phyloP scores from a whole-genome alignment of 2,329 filamentous ascomycete species.

The Aspergillus udagawae region DNA sequence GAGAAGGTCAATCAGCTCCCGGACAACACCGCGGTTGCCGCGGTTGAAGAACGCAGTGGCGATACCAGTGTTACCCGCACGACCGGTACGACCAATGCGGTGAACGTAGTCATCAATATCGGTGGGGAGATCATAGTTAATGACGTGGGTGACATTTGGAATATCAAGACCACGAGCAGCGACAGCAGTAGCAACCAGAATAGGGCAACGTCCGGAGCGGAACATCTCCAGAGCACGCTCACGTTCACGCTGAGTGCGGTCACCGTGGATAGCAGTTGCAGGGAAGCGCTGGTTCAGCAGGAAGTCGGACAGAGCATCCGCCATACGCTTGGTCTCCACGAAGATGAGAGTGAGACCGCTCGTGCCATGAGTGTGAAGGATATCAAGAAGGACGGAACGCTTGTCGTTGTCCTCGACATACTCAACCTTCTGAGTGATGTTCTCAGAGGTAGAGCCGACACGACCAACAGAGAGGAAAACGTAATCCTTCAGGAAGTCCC shows the following conservation, averaged over 20 bases:
- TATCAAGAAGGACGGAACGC: slow-evolving; percentile 94
- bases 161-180: slow-evolving; percentile 91
- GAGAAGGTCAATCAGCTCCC: slow-evolving; percentile 92
- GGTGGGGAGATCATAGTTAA: slow-evolving; percentile 99
- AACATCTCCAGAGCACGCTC: slow-evolving; percentile 97
- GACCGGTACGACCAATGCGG: slow-evolving; percentile 98
- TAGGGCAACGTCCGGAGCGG: slow-evolving; percentile 91
- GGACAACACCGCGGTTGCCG: slow-evolving; percentile 95
- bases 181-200: slow-evolving; percentile 93
- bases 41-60: slow-evolving; percentile 99
- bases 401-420: slow-evolving; percentile 97
- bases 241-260: slow-evolving; percentile 97
- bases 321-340: slow-evolving; percentile 99
- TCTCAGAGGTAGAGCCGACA: slow-evolving; percentile 99
- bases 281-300: slow-evolving; percentile 98
- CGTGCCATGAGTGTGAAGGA: slow-evolving; percentile 83
- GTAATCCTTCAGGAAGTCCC: slow-evolving; percentile 99
- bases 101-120: slow-evolving; percentile 99
- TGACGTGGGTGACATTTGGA: slow-evolving; percentile 91
- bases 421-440: slow-evolving; percentile 98
- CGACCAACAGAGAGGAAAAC: slow-evolving; percentile 97
- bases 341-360: slow-evolving; percentile 92
- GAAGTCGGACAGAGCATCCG: slow-evolving; percentile 95
- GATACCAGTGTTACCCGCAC: slow-evolving; percentile 98
- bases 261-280: slow-evolving; percentile 96